A percentile compares a stretch with the other conserved stretches of the same genome.
phyloP scores from a whole-genome alignment of 164 flowering plant species.

The Aristolochia contorta region DNA sequence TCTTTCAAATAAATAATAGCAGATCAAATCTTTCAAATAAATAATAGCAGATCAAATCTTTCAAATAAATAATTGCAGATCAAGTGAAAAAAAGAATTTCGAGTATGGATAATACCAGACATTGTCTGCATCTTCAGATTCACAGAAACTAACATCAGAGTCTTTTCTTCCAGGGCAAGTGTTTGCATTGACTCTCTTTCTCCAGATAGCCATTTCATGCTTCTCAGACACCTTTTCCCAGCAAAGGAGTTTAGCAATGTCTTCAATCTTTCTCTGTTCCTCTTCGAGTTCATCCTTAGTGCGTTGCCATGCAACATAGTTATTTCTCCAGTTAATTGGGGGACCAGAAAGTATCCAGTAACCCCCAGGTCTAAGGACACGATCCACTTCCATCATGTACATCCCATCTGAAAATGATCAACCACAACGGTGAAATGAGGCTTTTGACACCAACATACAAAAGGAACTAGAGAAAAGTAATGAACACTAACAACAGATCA shows the following conservation, averaged over 20 bases:
- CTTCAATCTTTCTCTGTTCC: conserved; percentile 74
- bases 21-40: too few relatives aligned
- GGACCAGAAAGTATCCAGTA: conserved; percentile 94
- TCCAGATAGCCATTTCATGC: conserved; percentile 80
- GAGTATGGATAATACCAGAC: conserved; percentile 42
- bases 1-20: too few relatives aligned
- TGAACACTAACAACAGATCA: not conserved
- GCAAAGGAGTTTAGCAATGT: conserved; percentile 63
- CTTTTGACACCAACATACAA: not conserved
- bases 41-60: too few relatives aligned
- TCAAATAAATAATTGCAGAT: too few relatives aligned
- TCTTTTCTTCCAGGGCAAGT: conserved; percentile 49
- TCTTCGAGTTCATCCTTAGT: conserved; percentile 71
- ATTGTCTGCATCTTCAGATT: conserved; percentile 37
- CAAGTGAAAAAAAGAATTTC: too few relatives aligned
- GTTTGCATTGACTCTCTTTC: conserved; percentile 46
- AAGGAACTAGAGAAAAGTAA: not conserved
- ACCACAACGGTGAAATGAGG: not conserved
- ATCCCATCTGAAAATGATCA: conserved; percentile 52
- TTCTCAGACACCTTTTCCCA: conserved; percentile 73
- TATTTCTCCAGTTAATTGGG: conserved; percentile 76
- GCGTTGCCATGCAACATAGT: conserved; percentile 72
- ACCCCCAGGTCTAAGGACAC: conserved; percentile 90
- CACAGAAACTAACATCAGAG: conserved; percentile 35
- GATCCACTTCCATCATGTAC: conserved; percentile 87